A percentile compares a stretch with the other conserved stretches of the same genome.
phyloP scores from a whole-genome alignment of 768 basidiomycete species.

The Agrocybe pediades region DNA sequence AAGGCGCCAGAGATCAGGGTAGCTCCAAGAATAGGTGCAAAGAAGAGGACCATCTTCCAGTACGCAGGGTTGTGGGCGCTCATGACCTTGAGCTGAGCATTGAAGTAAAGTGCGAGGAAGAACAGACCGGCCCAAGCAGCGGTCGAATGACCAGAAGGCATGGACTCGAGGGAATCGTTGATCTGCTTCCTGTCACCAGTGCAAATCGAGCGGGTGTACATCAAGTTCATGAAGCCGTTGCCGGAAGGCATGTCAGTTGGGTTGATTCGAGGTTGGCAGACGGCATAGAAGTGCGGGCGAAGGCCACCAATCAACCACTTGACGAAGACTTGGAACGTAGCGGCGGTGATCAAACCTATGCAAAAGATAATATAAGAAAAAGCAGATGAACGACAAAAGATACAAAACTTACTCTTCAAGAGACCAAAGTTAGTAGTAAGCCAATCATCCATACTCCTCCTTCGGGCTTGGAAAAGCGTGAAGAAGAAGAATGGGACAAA shows the following conservation, averaged over 20 bases:
- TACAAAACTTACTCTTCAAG: slow-evolving; percentile 44
- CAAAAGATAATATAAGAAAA: neutral
- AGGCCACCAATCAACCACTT: slow-evolving; percentile 57
- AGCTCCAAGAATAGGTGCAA: slow-evolving; percentile 58
- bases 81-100: slow-evolving; percentile 61
- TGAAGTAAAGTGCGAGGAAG: slow-evolving; percentile 47
- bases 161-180: slow-evolving; percentile 56
- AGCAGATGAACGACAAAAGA: neutral
- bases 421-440: slow-evolving; percentile 56
- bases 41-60: slow-evolving; percentile 64
- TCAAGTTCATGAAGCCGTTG: slow-evolving; percentile 46
- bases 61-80: slow-evolving; percentile 61
- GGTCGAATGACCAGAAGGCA: slow-evolving; percentile 60
- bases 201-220: slow-evolving; percentile 55
- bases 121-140: slow-evolving; percentile 60
- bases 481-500: slow-evolving; percentile 58
- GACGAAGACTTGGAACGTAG: slow-evolving; percentile 47
- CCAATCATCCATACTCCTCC: slow-evolving; percentile 45
- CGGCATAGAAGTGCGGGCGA: slow-evolving; percentile 52
- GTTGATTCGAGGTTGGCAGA: slow-evolving; percentile 48
- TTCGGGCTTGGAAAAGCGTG: slow-evolving; percentile 52
- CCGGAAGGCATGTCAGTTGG: slow-evolving; percentile 32
- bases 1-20: slow-evolving; percentile 55
- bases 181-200: slow-evolving; percentile 57
- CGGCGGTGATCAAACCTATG: slow-evolving; percentile 30